Conservation (phyloP, 169 alveolate genomes). For the Plasmodium ovale region DNA sequence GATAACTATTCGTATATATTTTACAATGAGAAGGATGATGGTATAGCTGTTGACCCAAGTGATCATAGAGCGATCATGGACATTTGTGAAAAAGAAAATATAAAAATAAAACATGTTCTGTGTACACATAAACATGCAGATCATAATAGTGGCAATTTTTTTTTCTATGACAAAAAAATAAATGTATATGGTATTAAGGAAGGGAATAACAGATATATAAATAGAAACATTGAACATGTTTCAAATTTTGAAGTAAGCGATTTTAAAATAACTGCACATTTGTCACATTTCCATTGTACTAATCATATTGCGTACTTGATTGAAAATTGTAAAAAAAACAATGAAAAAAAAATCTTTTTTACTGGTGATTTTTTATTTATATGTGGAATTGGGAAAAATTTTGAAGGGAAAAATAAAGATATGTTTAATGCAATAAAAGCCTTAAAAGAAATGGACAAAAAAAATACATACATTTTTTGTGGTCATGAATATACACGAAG, state of each 20-base stretch:
- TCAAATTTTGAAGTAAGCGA: slow-evolving; percentile 32
- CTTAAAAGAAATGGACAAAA: slow-evolving; percentile 30
- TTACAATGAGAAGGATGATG: slow-evolving; percentile 59
- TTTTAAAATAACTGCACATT: slow-evolving; percentile 46
- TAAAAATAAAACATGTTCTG: slow-evolving; percentile 39
- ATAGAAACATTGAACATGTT: slow-evolving; percentile 23
- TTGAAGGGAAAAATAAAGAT: slow-evolving; percentile 43
- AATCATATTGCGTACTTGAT: slow-evolving; percentile 54
- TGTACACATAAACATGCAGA: slow-evolving; percentile 72
- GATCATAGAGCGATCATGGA: slow-evolving; percentile 33
- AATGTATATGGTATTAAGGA: slow-evolving; percentile 70
- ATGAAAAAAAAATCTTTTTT: slow-evolving; percentile 39
- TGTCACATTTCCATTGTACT: slow-evolving; percentile 62
- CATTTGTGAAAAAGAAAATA: slow-evolving; percentile 43
- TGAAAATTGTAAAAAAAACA: slow-evolving; percentile 21
- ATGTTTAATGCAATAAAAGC: slow-evolving; percentile 31
- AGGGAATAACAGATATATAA: slow-evolving; percentile 36
- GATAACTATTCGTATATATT: slow-evolving; percentile 59
- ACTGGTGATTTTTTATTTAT: slow-evolving; percentile 63
- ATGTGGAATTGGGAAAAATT: slow-evolving; percentile 70
- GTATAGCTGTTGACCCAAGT: slow-evolving; percentile 60
- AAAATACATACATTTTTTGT: slow-evolving; percentile 42
- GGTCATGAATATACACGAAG: slow-evolving; percentile 68
- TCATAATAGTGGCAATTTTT: slow-evolving; percentile 55
- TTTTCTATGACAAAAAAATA: slow-evolving; percentile 31